Evolutionary conservation across 306 rosid genomes (phyloP), one percentile per base, ranked within the genome.

Genomic region (Quillaja saponaria): DNA sequence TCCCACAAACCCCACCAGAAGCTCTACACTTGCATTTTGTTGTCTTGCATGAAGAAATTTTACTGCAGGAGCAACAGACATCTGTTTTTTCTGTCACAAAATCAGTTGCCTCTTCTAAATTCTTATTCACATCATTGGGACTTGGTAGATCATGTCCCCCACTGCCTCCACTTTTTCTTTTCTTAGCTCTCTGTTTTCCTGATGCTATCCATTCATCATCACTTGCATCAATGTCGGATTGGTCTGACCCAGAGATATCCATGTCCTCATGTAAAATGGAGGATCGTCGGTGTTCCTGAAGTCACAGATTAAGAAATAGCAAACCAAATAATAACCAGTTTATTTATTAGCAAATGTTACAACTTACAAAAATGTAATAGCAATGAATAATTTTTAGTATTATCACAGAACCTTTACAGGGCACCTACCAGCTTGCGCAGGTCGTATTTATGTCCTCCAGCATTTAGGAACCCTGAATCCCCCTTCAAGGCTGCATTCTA

Each of bases 61-160:
- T 87, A 34, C 83, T 83, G 61, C 97, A 91, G 65, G 82, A 55
- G 75, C 97, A 91, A 68, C 97, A 87, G 17, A 41, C 20, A 34
- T 54, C 69, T 8, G 44, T 39, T 39, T 3, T 39, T 12, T 8
- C 12, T 8, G 10, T 39, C 44, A 12, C 62, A 50, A 42, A 33
- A 48, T 5, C 46, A 67, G 55, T 34, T 13, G 74, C 53, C 20
- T 76, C 86, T n/a, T 52, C 72, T 34, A 75, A 70, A 50, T 61
- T 49, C 25, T 80, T 83, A 49, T 65, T 68, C n/a, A 62, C 67
- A 54, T 70, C 66, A 21, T 35, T 69, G 39, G 2, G 28, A 60
- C 57, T 69, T 18, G 67, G 34, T 9, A 34, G 63, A 50, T n/a
- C 35, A 17, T 66, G 41, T 18, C 70, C 87, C 56, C 55, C 46